phyloP scores from a whole-genome alignment of 2,329 filamentous ascomycete species.

The Cladophialophora chaetospira region DNA sequence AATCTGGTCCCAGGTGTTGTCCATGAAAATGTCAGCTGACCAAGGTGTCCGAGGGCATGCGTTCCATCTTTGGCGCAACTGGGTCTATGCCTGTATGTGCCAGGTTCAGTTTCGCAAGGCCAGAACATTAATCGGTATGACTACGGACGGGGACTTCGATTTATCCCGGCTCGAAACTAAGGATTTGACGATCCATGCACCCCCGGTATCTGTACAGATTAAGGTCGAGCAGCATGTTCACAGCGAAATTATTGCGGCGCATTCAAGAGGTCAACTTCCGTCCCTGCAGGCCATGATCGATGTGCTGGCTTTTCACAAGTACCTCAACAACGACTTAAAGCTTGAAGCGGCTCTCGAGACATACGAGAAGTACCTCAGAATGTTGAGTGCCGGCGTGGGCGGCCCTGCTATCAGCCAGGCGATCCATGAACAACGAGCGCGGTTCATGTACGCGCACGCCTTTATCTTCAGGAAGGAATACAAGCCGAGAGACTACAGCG shows the following conservation, averaged over 20 bases:
- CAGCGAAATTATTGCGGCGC: slow-evolving; percentile 57
- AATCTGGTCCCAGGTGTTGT: slow-evolving; percentile 69
- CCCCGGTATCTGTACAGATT: slow-evolving; percentile 27
- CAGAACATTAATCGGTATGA: slow-evolving; percentile 43
- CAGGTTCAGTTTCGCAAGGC: slow-evolving; percentile 41
- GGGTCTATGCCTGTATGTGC: slow-evolving; percentile 68
- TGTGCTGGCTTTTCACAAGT: slow-evolving; percentile 66
- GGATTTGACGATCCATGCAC: slow-evolving; percentile 3
- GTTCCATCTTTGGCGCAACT: slow-evolving; percentile 60
- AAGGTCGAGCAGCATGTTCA: slow-evolving; percentile 53
- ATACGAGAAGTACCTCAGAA: slow-evolving; percentile 35
- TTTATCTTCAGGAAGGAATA: slow-evolving; percentile 61
- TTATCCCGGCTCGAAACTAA: slow-evolving; percentile 35
- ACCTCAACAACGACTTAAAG: slow-evolving; percentile 55
- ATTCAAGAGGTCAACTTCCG: slow-evolving; percentile 47
- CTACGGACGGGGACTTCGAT: slow-evolving; percentile 41
- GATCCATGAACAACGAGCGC: slow-evolving; percentile 19
- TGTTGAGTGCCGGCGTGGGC: neutral
- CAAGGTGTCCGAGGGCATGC: slow-evolving; percentile 40
- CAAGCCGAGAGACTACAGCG: slow-evolving; percentile 66
- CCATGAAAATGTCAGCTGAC: slow-evolving; percentile 52
- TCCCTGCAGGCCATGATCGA: slow-evolving; percentile 61
- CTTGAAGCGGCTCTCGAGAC: slow-evolving; percentile 42
- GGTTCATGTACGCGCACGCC: slow-evolving; percentile 68
- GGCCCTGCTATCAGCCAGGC: slow-evolving; percentile 7